Evolutionary conservation across 2,329 filamentous ascomycete genomes (phyloP), one percentile per base, ranked within the genome.

Genomic region (Fusarium veterinarium): DNA sequence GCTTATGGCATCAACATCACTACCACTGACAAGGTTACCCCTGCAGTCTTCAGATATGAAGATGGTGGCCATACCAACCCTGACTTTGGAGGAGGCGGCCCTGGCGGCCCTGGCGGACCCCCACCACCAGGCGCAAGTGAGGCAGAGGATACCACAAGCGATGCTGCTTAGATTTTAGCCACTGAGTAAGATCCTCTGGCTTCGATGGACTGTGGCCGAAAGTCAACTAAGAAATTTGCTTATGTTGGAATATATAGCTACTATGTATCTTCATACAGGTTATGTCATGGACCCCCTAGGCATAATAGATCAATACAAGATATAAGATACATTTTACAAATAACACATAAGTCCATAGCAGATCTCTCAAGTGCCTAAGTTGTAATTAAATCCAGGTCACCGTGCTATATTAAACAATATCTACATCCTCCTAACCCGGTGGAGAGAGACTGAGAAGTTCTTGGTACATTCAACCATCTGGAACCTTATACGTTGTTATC

Each of bases 1-100:
- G 82, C 84, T 4, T 80, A 89, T 42, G 88, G 85, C 2, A 83
- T 90, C 37, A 85, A 88, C 64, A 28, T 65, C 11, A 65, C 62
- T 5, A 5, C 31, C 0, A 64, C 40, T 3, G 44, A 65, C 4
- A 65, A 65, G 33, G 59, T 64, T 1, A 46, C 41, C 5, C 62
- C 59, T 2, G 59, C 62, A 3, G 62, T 45, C 23, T 64, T 65
- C 8, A 56, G 62, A 31, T 64, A 65, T 28, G 46, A 65, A 12
- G 62, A 65, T 37, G 59, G 59, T 13, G 62, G 62, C 3, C 46
- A 65, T 14, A 37, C 60, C 3, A 64, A 65, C 60, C 62, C 62
- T 17, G 14, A 64, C 16, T 64, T 65, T 37, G 23, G 30, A 25
- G 60, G 62, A 2, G 40, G 58, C 5, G 23, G 25, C 1, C 61